phyloP scores from a whole-genome alignment of 2,329 filamentous ascomycete genomes.

The Corynespora cassiicola region DNA sequence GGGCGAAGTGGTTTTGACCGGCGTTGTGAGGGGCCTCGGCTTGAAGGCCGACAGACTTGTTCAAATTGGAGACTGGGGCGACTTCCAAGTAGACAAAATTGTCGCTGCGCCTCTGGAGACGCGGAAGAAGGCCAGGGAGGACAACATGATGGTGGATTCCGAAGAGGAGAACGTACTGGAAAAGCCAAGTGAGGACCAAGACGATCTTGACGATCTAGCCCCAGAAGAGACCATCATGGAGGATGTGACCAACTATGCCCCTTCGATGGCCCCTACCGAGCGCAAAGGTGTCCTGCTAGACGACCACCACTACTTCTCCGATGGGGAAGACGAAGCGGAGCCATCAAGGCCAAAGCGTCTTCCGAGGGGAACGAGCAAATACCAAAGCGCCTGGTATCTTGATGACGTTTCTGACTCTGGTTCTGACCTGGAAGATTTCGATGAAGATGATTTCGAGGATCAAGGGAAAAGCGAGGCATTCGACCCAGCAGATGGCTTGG shows the following conservation, averaged over 20 bases:
- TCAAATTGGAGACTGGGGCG: constrained; percentile 92
- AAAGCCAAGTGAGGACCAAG: constrained; percentile 76
- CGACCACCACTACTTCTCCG: constrained; percentile 97
- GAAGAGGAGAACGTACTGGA: constrained; percentile 67
- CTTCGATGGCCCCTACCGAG: constrained; percentile 55
- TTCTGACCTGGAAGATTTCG: constrained; percentile 72
- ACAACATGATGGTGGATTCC: constrained; percentile 73
- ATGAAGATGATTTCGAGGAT: constrained; percentile 67
- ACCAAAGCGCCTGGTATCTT: constrained; percentile 94
- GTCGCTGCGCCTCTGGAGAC: constrained; percentile 73
- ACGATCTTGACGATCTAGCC: constrained; percentile 82
- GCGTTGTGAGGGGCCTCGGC: constrained; percentile 83
- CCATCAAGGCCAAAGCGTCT: constrained; percentile 73
- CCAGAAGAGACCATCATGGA: constrained; percentile 85
- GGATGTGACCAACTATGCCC: constrained; percentile 62
- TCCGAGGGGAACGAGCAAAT: constrained; percentile 89
- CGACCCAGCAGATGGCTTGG: constrained; percentile 82
- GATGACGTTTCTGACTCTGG: constrained; percentile 82
- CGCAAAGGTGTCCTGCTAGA: constrained; percentile 89
- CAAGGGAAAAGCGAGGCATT: constrained; percentile 59
- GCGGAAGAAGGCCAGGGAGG: constrained; percentile 64
- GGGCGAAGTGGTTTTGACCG: constrained; percentile 76
- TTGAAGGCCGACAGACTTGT: constrained; percentile 89
- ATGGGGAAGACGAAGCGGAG: constrained; percentile 72
- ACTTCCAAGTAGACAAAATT: constrained; percentile 91